Percentiles rank a stretch among this genome's conserved stretches.
These are phyloP conservation scores for Rhizopogon sp. DNA, from an alignment of 768 basidiomycete species.

Conservation along the genomic window DNA sequence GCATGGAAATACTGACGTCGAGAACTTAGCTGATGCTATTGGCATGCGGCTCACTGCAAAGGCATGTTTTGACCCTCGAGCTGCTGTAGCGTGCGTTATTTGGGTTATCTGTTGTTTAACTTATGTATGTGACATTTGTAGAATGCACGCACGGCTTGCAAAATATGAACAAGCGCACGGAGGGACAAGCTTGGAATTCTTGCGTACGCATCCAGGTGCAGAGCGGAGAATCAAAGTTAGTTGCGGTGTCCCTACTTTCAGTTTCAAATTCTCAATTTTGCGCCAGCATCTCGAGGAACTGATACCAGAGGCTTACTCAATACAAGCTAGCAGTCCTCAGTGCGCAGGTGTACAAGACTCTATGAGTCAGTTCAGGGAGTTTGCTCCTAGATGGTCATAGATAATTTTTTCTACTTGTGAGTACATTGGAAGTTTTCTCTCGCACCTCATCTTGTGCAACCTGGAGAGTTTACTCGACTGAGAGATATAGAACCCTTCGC, in stretches of 20 bases:
- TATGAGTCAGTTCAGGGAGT: slow-evolving; percentile 16
- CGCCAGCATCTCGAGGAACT: slow-evolving; percentile 45
- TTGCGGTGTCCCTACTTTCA: neutral
- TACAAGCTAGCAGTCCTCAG: slow-evolving; percentile 50
- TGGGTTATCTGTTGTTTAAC: neutral
- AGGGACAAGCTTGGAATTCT: slow-evolving; percentile 45
- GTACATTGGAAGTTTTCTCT: neutral
- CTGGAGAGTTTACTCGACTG: neutral
- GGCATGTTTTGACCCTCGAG: slow-evolving; percentile 84
- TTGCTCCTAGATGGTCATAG: neutral
- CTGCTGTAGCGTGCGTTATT: slow-evolving; percentile 58
- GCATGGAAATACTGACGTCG: neutral
- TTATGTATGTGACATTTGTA: slow-evolving; percentile 20
- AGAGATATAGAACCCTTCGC: neutral
- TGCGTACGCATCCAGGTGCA: slow-evolving; percentile 79
- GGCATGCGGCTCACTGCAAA: slow-evolving; percentile 75
- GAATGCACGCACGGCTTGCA: slow-evolving; percentile 69
- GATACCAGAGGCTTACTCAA: slow-evolving; percentile 53
- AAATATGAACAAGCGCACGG: slow-evolving; percentile 42
- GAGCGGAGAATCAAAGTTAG: slow-evolving; percentile 67
- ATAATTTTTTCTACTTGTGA: neutral
- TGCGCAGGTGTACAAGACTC: slow-evolving; percentile 41
- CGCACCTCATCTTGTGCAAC: neutral
- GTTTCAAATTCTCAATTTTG: neutral
- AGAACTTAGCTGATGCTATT: slow-evolving; percentile 69